Conservation (phyloP, 805 yeast species). For the Metschnikowia gelsemii region DNA sequence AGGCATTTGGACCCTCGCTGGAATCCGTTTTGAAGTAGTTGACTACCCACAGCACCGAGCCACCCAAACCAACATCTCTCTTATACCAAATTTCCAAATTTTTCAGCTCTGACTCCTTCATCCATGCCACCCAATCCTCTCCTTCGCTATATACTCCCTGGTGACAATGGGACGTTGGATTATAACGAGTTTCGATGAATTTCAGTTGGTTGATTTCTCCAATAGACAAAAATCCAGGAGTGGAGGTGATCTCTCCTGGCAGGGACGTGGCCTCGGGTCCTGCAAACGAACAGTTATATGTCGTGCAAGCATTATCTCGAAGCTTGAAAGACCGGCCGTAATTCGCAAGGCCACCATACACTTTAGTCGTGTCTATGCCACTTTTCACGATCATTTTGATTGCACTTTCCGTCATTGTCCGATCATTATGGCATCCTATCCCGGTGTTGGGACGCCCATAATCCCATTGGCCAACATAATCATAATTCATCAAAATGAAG, state of each 20-base stretch:
- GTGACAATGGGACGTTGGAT: neutral
- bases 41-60: neutral
- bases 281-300: neutral
- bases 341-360: conserved; percentile 2
- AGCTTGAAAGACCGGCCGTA: conserved; percentile 1
- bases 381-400: conserved; percentile 1
- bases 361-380: conserved; percentile 1
- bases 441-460: neutral
- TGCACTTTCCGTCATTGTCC: neutral
- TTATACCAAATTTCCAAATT: neutral
- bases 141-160: conserved; percentile 1
- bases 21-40: neutral
- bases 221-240: neutral
- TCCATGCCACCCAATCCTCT: conserved; percentile 2
- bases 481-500: conserved; percentile 1
- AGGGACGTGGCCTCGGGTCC: neutral
- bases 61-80: neutral
- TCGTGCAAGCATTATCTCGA: neutral
- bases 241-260: neutral
- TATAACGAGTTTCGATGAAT: neutral
- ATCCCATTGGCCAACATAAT: conserved; percentile 1
- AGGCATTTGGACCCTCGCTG: neutral
- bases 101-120: neutral
- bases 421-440: conserved; percentile 1
- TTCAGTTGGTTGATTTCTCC: neutral